phyloP scores from a whole-genome alignment of 192 early-diverging fungal species.

The Entrophospora sp. region DNA sequence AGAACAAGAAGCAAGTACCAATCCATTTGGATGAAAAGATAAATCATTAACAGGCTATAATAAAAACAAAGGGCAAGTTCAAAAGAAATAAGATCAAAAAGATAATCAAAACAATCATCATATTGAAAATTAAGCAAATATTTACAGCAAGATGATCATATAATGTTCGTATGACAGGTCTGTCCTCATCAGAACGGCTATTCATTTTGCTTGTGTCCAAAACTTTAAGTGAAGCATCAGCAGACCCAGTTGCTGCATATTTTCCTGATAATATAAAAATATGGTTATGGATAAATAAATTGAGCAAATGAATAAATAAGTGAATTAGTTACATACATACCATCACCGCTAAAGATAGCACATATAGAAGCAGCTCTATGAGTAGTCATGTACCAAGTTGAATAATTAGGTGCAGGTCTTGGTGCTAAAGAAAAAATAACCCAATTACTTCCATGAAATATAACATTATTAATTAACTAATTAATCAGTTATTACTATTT shows the following conservation, averaged over 20 bases:
- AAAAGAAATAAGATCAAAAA: too few species aligned
- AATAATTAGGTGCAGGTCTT: conserved; percentile 44
- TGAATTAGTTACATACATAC: conserved; percentile 26
- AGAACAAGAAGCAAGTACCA: conserved; percentile 77
- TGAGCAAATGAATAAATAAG: too few species aligned
- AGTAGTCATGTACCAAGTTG: conserved; percentile 60
- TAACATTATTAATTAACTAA: background rate
- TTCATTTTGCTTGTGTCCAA: conserved; percentile 77
- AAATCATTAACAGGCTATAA: conserved; percentile 66
- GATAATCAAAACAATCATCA: too few species aligned
- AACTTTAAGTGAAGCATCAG: conserved; percentile 81
- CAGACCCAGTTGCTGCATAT: conserved; percentile 81
- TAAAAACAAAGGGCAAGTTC: background rate
- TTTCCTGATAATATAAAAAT: conserved; percentile 37
- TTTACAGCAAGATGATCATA: too few species aligned
- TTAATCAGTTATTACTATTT: conserved; percentile 27
- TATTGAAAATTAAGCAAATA: too few species aligned
- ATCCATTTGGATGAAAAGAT: conserved; percentile 85
- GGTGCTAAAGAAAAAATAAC: conserved; percentile 16
- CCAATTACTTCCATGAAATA: background rate
- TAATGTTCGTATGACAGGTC: too few species aligned
- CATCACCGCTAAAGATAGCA: conserved; percentile 53
- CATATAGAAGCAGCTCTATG: conserved; percentile 74
- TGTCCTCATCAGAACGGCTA: too few species aligned
- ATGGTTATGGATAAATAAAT: background rate